These are phyloP conservation scores for Nannochloris sp. DNA, from an alignment of 139 green algal species.

Conservation along the genomic window DNA sequence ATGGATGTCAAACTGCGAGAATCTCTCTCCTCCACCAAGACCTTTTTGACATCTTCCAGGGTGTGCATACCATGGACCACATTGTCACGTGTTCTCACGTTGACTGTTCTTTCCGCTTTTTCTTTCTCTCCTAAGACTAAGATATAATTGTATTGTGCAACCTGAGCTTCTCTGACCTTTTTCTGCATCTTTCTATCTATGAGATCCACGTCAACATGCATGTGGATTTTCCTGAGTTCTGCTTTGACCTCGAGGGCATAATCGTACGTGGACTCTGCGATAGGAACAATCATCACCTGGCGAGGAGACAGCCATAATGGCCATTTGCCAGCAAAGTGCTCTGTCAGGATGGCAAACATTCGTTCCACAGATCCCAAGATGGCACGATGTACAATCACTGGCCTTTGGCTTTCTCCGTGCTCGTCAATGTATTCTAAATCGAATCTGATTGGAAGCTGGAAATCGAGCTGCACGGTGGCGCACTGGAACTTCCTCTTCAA, in stretches of 20 bases:
- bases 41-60: constrained; percentile 20
- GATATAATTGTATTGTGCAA: constrained; percentile 98
- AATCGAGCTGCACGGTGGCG: constrained; percentile 97
- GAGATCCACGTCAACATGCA: constrained; percentile 74
- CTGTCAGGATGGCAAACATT: constrained; percentile 98
- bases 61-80: constrained; percentile 50
- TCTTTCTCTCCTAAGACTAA: constrained; percentile 84
- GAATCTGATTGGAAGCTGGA: constrained; percentile 94
- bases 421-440: constrained; percentile 66
- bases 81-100: constrained; percentile 93
- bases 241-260: constrained; percentile 69
- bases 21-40: constrained; percentile 26
- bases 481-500: constrained; percentile 97
- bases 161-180: constrained; percentile 92
- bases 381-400: constrained; percentile 95
- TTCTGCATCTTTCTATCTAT: constrained; percentile 94
- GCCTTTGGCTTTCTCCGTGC: constrained; percentile 43
- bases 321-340: constrained; percentile 98
- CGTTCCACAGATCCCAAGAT: constrained; percentile 93
- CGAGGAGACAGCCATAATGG: constrained; percentile 91
- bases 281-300: constrained; percentile 96
- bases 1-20: constrained; percentile 10
- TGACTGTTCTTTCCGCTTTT: constrained; percentile 60
- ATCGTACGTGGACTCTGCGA: constrained; percentile 57
- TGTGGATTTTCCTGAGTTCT: constrained; percentile 43